Evolutionary conservation across 129 eudicot genomes (phyloP), one percentile per base, ranked within the genome.

Genomic region (Deinandra increscens): DNA sequence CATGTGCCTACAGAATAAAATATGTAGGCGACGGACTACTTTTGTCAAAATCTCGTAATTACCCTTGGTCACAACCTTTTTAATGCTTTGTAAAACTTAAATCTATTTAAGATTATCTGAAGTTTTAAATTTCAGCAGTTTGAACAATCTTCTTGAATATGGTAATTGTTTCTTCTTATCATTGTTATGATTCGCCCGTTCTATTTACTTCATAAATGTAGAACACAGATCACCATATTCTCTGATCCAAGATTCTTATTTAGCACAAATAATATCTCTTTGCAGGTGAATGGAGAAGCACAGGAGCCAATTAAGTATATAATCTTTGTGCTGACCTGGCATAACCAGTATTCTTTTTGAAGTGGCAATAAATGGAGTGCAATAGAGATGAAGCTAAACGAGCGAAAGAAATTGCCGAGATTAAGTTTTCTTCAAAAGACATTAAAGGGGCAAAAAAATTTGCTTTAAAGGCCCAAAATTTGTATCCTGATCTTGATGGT

Each of bases 361-460:
- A 37, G 23, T 55, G 50, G 42, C 34, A 60, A 29, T 26, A 45
- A 68, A 91, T 91, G 97, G 97, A 91, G 75, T 91, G 97, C 80
- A 91, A 91, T 63, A 85, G 80, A 74, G 97, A 91, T 23, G 97
- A 91, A 77, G 97, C 97, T 5, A 17, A 67, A 18, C 84, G 95
- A 79, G 97, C 97, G 0, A 91, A 84, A 78, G 96, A 85, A 70
- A 84, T 88, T 17, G 90, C 97, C 0, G 97, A 91, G 75, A 85
- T 62, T 77, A 88, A 84, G 74, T 82, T 91, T 70, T 67, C 41
- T 45, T 79, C 76, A 14, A 91, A 81, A 59, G 97, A 91, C 61
- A 6, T 88, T 42, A 8, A 22, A 18, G 97, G 96, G 71, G 97
- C 97, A 0, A 88, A 75, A 71, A 91, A 85, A 60, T 78, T 88